Evolutionary conservation across 2,329 filamentous ascomycete species (phyloP), one percentile per base, ranked within the genome.

Genomic region (Mycocentrospora acerina): DNA sequence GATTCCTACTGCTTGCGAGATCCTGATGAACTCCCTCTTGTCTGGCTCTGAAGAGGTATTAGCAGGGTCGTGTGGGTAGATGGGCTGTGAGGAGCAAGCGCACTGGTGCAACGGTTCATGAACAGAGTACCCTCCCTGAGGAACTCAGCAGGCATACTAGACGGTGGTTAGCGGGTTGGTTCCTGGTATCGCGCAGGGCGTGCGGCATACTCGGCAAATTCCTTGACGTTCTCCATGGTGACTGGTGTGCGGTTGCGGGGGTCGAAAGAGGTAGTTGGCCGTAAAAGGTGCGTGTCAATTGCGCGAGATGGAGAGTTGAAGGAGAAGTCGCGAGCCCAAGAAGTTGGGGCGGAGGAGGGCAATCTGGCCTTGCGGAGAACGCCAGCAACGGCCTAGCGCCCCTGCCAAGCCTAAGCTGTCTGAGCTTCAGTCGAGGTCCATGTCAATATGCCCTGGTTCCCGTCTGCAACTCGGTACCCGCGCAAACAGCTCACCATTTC

Each of bases 221-320:
- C 82, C 68, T 85, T 81, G 57, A 86, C 68, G 67, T 83, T 78
- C 66, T 86, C 83, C 68, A 81, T 77, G 79, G 82, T 82, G 63
- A 56, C 34, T 42, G 37, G 17, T 43, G 32, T 40, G 40, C 28
- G 14, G 35, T 29, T 28, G 17, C 14, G 26, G 11, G 26, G 27
- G 17, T 28, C 32, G 16, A 24, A 22, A 29, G 29, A 16, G 29
- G 15, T 33, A 10, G 34, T 29, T 8, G 36, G 32, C 27, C 19
- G 15, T 17, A 18, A 19, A 26, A 14, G 19, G 19, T 22, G 29
- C 19, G 27, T 27, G 37, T 39, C 43, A 40, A 44, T 45, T 41
- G 42, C 17, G 34, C 15, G 30, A 29, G 35, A 37, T 26, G 37
- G 42, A 27, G 28, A 25, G 14, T 35, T 43, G 42, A 34, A 37